Base-by-base conservation (phyloP, 495 filamentous ascomycete genomes). In the Podospora anserina region DNA sequence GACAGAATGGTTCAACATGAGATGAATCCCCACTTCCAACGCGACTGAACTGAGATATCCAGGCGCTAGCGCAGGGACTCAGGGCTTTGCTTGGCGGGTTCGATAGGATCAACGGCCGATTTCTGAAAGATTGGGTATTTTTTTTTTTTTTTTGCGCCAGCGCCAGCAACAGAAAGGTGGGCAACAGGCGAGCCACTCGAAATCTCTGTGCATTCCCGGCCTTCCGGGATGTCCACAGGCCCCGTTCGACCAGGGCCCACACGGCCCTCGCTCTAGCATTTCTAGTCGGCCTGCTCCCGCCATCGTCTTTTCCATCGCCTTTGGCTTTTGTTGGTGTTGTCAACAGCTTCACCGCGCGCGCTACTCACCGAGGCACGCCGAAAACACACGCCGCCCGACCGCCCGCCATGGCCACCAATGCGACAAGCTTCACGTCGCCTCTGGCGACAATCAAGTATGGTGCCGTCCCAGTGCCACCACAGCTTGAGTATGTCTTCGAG, bases 341-440 rank as follows among this genome's bases (percentile, higher is more conserved):
- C 57, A 19, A 11, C 63, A 26, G 6, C 60, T 23, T 49, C 20
- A 30, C 16, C 26, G 23, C 54, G 58, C 63, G 30, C 30, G 54
- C 1, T 59, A 56, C 39, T 32, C 5, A 23, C 28, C 23, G 23
- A 23, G 23, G 23, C 23, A 23, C 23, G 23, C 54, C 63, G 18
- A 57, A 57, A 23, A 23, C 54, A 63, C 23, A 23, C 23, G 23
- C 23, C 23, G 1, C 23, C 23, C 1, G 23, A 23, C 23, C 27
- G 55, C 69, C 64, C 72, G 70, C 78, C 76, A 90, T 92, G 89
- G 86, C 84, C 72, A 78, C 84, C 63, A 92, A 91, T 75, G 87
- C 84, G 80, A 81, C 79, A 27, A 91, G 85, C 79, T 91, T 92
- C 72, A 85, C 88, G 72, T 95, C 92, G 81, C 91, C 91, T 15